Conservation (phyloP, 768 basidiomycete genomes). For the Guyanaporus albipodus region DNA sequence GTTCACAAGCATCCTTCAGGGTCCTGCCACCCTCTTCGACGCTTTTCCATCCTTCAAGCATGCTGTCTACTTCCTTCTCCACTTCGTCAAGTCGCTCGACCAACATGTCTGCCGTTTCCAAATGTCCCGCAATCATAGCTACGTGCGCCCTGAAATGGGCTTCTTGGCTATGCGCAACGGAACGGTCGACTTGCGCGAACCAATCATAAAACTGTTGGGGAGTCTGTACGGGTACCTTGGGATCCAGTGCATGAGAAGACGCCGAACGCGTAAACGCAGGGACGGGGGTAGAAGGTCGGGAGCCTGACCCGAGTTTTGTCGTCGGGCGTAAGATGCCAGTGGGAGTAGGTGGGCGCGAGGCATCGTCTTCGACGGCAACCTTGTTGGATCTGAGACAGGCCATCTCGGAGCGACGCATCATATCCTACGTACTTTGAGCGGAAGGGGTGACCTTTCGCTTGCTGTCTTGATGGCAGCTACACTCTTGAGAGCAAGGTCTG, state of each 20-base stretch:
- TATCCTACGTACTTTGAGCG: constrained; percentile 59
- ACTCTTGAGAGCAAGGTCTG: constrained; percentile 63
- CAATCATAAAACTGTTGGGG: constrained; percentile 98
- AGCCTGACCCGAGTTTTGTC: constrained; percentile 38
- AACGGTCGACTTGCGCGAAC: constrained; percentile 85
- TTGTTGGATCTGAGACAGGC: constrained; percentile 35
- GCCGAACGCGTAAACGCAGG: constrained; percentile 17
- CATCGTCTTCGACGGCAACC: constrained; percentile 39
- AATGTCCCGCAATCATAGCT: constrained; percentile 67
- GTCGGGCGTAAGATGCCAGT: constrained; percentile 33
- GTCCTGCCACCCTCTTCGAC: constrained; percentile 94
- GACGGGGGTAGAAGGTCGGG: constrained; percentile 46
- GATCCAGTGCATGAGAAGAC: constrained; percentile 57
- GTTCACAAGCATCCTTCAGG: constrained; percentile 88
- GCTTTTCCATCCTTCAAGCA: constrained; percentile 80
- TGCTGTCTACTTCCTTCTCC: constrained; percentile 68
- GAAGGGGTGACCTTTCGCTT: constrained; percentile 58
- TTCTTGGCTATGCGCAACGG: constrained; percentile 91
- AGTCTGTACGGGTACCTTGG: constrained; percentile 75
- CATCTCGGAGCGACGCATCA: constrained; percentile 3
- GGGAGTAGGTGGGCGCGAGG: constrained; percentile 32
- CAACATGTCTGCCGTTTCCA: constrained; percentile 73
- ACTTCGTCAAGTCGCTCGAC: constrained; percentile 70
- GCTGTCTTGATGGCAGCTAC: constrained; percentile 59
- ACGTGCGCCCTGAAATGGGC: constrained; percentile 87